Base-by-base conservation (phyloP, 208 protist genomes). In the Leishmania arabica region DNA sequence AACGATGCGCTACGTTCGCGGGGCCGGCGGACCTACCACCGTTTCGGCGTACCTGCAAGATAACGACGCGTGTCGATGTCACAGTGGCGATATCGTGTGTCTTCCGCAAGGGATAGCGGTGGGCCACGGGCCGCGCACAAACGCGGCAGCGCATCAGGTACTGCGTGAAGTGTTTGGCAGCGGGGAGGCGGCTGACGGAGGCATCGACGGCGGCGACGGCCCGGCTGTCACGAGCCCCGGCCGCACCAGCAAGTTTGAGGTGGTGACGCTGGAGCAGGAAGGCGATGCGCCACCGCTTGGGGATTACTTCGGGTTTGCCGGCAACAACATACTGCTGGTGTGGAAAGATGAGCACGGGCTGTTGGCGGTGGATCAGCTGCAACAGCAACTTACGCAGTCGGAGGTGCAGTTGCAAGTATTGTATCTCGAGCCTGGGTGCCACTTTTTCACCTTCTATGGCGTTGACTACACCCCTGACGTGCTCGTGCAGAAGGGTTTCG, bases 301-400 rank as follows among this genome's bases (percentile, higher is more conserved):
- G 4, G 95, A 98, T 82, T 98, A 98, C 87, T 96, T 98, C 77
- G 93, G 94, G n/a, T 98, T 98, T 49, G 93, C 94, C 8, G 95
- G 95, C n/a, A 95, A 95, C 62, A 88, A 96, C 70, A 86, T 95
- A 71, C 85, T 98, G 13, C 78, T 98, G 11, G 93, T 95, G 15
- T 97, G 93, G 94, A 98, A 98, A 71, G 95, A 98, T 80, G 95
- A 98, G 83, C 95, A 98, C 80, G 95, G 95, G 15, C 77, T 98
- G 27, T 84, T 98, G 49, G 95, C 95, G 31, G 94, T 98, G 60
- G 95, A 98, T 74, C 95, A 98, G 85, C 93, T 95, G 77, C 93
- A 97, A 79, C 92, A 96, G 79, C 85, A 91, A 15, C 60, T 83
- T 13, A 49, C 76, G 53, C 79, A 84, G 62, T 64, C 65, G 19